Percentiles rank a stretch among this genome's conserved stretches.
These are phyloP conservation scores for Auriscalpium orientale DNA, from an alignment of 768 basidiomycete species.

Conservation along the genomic window DNA sequence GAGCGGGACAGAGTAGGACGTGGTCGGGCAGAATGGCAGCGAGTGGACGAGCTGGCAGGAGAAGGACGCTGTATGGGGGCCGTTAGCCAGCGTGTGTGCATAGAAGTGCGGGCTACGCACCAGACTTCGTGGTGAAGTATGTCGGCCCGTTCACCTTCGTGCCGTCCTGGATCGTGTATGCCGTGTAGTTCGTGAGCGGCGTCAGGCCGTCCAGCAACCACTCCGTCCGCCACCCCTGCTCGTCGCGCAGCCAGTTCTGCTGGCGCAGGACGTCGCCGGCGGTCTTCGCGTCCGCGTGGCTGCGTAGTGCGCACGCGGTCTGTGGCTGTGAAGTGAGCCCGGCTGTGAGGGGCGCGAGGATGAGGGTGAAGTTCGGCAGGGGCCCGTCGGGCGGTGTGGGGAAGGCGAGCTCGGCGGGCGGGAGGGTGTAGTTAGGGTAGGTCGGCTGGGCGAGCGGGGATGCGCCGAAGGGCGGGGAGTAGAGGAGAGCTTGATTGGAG, in stretches of 20 bases:
- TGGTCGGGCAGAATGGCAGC: constrained; percentile 67
- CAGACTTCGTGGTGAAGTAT: constrained; percentile 69
- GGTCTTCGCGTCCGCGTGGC: constrained; percentile 17
- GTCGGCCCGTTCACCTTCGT: constrained; percentile 60
- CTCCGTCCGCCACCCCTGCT: constrained; percentile 57
- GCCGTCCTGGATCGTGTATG: constrained; percentile 50
- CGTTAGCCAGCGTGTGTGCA: constrained; percentile 14
- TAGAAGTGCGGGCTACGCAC: constrained; percentile 25
- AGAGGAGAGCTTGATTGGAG: constrained; percentile 61
- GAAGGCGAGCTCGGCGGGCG: constrained; percentile 42
- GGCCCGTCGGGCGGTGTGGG: constrained; percentile 32
- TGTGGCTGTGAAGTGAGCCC: constrained; percentile 36
- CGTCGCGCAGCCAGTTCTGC: constrained; percentile 49
- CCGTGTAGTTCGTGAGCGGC: constrained; percentile 72
- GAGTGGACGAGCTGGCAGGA: constrained; percentile 62
- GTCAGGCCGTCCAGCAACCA: constrained; percentile 56
- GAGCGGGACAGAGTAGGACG: constrained; percentile 65
- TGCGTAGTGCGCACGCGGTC: constrained; percentile 53
- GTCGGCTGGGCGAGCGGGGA: constrained; percentile 29
- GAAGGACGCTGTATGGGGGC: constrained; percentile 43
- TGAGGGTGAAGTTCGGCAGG: constrained; percentile 43
- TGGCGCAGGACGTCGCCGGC: constrained; percentile 29
- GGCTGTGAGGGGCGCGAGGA: constrained; percentile 45
- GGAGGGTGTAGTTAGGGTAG: constrained; percentile 75
- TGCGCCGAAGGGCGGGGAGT: constrained; percentile 49